Evolutionary conservation across 805 yeast species (phyloP), one percentile per base, ranked within the genome.

Genomic region (Nakazawaea pomicola): DNA sequence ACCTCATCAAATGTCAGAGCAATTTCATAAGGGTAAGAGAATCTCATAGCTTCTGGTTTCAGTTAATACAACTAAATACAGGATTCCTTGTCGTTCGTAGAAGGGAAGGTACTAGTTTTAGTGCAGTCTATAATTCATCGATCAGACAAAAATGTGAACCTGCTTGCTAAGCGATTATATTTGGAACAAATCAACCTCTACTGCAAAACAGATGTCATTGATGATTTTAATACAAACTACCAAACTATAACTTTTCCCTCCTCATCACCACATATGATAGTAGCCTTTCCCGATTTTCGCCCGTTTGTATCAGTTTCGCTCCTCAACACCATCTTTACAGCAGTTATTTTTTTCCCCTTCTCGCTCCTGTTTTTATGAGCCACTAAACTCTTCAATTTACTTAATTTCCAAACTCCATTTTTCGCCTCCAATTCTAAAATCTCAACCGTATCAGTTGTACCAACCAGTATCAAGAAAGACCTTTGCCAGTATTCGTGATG

Each of bases 201-300:
- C n/a, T n/a, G n/a, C n/a, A n/a, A n/a, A n/a, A n/a, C n/a, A n/a
- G n/a, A n/a, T n/a, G n/a, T n/a, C n/a, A n/a, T n/a, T n/a, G n/a
- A n/a, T n/a, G n/a, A n/a, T n/a, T n/a, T n/a, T n/a, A n/a, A n/a
- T n/a, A n/a, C n/a, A n/a, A n/a, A 65, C 43, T 61, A 52, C 79
- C 78, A 74, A 1, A 60, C 59, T 42, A 70, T 70, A 4, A 82
- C 69, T 36, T 67, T 60, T 1, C 87, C 86, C 8, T 54, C 51
- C 4, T 62, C 49, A 49, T 79, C 83, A 3, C 85, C 86, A 21
- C 76, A 64, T 7, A 76, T 61, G 20, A 80, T 48, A 40, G 67
- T 70, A 8, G 64, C 55, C 29, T 56, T 43, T 2, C 55, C 55
- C 3, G 40, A 27, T 17, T 31, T 62, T 39, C 19, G 53, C 40